phyloP scores from a whole-genome alignment of 169 alveolate genomes.

The Cryptosporidium meleagridis region DNA sequence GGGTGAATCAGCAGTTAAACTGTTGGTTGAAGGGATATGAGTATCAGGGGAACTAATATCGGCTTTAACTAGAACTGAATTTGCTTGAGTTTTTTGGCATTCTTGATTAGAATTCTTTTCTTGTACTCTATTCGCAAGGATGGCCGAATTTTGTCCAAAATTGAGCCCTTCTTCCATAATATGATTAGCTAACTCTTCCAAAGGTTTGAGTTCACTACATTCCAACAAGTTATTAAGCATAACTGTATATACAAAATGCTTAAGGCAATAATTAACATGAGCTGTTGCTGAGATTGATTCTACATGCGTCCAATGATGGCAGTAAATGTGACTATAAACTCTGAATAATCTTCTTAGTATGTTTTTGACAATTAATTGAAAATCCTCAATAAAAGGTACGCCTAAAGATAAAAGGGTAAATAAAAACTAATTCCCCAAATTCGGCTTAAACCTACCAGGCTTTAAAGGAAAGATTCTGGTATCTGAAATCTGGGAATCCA shows the following conservation, averaged over 20 bases:
- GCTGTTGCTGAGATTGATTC: conserved; percentile 67
- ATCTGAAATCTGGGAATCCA: conserved; percentile 60
- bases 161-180: conserved; percentile 40
- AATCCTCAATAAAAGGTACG: conserved; percentile 51
- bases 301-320: conserved; percentile 74
- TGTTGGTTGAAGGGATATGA: conserved; percentile 63
- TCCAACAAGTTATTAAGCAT: conserved; percentile 30
- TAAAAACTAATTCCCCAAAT: not conserved
- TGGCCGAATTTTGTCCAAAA: not conserved
- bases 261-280: conserved; percentile 65
- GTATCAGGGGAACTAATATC: conserved; percentile 67
- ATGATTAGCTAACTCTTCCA: conserved; percentile 54
- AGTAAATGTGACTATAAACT: conserved; percentile 69
- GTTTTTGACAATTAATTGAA: conserved; percentile 49
- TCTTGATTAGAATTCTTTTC: not conserved
- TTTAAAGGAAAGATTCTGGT: conserved; percentile 70
- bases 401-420: conserved; percentile 3
- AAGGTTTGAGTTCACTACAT: conserved; percentile 62
- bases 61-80: not conserved
- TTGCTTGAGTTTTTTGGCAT: not conserved
- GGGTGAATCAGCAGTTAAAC: conserved; percentile 70
- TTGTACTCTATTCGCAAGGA: not conserved
- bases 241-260: conserved; percentile 58
- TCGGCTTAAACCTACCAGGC: conserved; percentile 55
- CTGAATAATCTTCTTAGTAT: conserved; percentile 60